Percentiles rank a stretch among this genome's conserved stretches.
Conservation (phyloP, 352 stramenopile genomes). For the Phytopythium aichiense region DNA sequence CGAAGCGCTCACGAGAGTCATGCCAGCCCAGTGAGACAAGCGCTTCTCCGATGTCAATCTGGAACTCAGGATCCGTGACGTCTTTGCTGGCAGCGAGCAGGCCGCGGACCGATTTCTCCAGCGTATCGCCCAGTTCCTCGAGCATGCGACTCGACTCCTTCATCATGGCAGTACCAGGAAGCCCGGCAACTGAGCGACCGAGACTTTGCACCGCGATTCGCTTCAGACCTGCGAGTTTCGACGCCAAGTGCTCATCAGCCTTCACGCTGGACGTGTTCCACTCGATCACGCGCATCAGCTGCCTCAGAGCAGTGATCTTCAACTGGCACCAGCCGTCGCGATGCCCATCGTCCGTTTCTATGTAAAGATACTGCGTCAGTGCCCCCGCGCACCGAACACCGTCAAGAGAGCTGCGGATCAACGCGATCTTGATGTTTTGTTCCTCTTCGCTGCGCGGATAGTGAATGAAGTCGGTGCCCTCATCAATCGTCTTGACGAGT, state of each 20-base stretch:
- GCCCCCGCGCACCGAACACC: slow-evolving; percentile 29
- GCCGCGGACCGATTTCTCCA: slow-evolving; percentile 23
- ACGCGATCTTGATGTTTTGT: slow-evolving; percentile 32
- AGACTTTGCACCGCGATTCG: slow-evolving; percentile 38
- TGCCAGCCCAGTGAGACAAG: slow-evolving; percentile 53
- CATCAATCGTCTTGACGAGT: slow-evolving; percentile 20
- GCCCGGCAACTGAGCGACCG: slow-evolving; percentile 20
- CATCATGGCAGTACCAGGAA: slow-evolving; percentile 14
- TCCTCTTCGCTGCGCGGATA: slow-evolving; percentile 36
- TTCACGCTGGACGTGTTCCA: slow-evolving; percentile 37
- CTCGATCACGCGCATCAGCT: slow-evolving; percentile 29
- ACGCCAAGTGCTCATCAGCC: slow-evolving; percentile 36
- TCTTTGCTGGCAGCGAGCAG: slow-evolving; percentile 17
- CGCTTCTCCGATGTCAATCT: slow-evolving; percentile 47
- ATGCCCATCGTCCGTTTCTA: slow-evolving; percentile 1
- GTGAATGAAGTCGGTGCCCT: slow-evolving; percentile 26
- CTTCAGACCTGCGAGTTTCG: slow-evolving; percentile 36
- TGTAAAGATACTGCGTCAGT: slow-evolving; percentile 21
- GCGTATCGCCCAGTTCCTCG: slow-evolving; percentile 11
- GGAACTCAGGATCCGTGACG: slow-evolving; percentile 32
- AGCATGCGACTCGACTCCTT: slow-evolving; percentile 1
- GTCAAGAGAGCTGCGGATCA: slow-evolving; percentile 41
- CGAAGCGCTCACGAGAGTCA: slow-evolving; percentile 15
- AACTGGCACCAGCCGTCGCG: slow-evolving; percentile 26
- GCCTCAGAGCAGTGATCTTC: slow-evolving; percentile 22